Conservation (phyloP, 2,329 filamentous ascomycete species). For the Pseudogymnoascus sp. region DNA sequence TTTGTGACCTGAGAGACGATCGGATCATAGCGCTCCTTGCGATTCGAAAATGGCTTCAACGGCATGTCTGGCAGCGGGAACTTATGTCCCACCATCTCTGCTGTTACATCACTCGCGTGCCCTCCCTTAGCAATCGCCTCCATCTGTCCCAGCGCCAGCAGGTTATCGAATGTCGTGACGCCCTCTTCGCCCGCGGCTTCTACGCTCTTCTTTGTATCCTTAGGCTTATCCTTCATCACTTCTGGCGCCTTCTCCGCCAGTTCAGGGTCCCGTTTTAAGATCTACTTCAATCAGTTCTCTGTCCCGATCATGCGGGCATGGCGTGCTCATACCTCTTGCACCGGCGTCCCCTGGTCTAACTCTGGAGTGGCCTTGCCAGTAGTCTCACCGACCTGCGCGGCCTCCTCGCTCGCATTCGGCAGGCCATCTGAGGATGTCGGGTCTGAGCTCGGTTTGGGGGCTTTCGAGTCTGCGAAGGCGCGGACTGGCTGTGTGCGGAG, state of each 20-base stretch:
- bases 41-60: constrained; percentile 52
- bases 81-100: constrained; percentile 40
- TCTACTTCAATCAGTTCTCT: constrained; percentile 35
- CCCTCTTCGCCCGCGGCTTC: constrained; percentile 22
- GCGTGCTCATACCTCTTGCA: constrained; percentile 50
- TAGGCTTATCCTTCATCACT: constrained; percentile 55
- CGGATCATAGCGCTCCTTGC: constrained; percentile 79
- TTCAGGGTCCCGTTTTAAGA: constrained; percentile 56
- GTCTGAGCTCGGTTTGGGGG: constrained; percentile 26
- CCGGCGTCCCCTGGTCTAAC: constrained; percentile 56
- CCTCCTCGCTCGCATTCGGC: constrained; percentile 59
- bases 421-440: constrained; percentile 43
- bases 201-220: constrained; percentile 20
- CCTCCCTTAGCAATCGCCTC: constrained; percentile 23
- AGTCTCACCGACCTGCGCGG: constrained; percentile 51
- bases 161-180: constrained; percentile 26
- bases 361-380: constrained; percentile 53
- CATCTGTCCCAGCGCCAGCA: constrained; percentile 26
- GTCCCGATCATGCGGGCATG: constrained; percentile 1
- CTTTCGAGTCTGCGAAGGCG: constrained; percentile 26
- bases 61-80: constrained; percentile 66
- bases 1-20: constrained; percentile 82
- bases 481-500: constrained; percentile 21
- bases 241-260: constrained; percentile 56
- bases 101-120: constrained; percentile 16